phyloP scores from a whole-genome alignment of 2,329 filamentous ascomycete species.

The Drechslera avenae region DNA sequence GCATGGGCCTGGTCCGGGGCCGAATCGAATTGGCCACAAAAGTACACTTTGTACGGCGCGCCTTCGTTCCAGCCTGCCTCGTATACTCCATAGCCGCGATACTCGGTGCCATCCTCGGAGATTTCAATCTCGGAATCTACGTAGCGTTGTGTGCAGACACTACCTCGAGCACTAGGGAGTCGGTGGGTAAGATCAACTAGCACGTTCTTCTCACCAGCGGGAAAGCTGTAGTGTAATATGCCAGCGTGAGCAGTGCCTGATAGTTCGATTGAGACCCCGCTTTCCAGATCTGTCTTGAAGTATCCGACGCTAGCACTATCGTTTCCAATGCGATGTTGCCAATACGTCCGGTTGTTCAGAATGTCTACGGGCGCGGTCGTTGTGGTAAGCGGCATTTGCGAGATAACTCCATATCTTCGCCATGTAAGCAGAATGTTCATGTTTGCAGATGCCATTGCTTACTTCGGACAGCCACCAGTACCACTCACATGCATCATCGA shows the following conservation, averaged over 20 bases:
- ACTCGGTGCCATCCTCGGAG: slow-evolving; percentile 27
- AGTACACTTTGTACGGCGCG: slow-evolving; percentile 35
- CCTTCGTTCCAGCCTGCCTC: slow-evolving; percentile 41
- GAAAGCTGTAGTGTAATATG: slow-evolving; percentile 66
- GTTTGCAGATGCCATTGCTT: too few species aligned
- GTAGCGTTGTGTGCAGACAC: slow-evolving; percentile 28
- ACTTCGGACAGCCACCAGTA: slow-evolving; percentile 70
- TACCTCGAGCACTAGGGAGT: slow-evolving; percentile 27
- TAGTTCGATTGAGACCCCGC: slow-evolving; percentile 63
- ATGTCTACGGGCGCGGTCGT: slow-evolving; percentile 49
- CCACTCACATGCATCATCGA: slow-evolving; percentile 46
- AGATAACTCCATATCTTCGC: slow-evolving; percentile 63
- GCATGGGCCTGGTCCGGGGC: slow-evolving; percentile 45
- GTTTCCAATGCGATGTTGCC: slow-evolving; percentile 42
- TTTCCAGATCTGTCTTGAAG: slow-evolving; percentile 62
- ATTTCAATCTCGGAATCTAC: slow-evolving; percentile 27
- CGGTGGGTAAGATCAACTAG: slow-evolving; percentile 55
- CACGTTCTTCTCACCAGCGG: slow-evolving; percentile 48
- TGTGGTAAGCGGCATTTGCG: slow-evolving; percentile 55
- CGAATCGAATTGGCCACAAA: slow-evolving; percentile 37
- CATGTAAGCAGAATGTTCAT: too few species aligned
- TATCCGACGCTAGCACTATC: slow-evolving; percentile 62
- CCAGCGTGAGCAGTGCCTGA: slow-evolving; percentile 62
- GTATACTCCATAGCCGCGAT: slow-evolving; percentile 35
- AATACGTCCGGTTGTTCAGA: slow-evolving; percentile 50